Conservation (phyloP, 345 rosid species). For the Hypericum perforatum region DNA sequence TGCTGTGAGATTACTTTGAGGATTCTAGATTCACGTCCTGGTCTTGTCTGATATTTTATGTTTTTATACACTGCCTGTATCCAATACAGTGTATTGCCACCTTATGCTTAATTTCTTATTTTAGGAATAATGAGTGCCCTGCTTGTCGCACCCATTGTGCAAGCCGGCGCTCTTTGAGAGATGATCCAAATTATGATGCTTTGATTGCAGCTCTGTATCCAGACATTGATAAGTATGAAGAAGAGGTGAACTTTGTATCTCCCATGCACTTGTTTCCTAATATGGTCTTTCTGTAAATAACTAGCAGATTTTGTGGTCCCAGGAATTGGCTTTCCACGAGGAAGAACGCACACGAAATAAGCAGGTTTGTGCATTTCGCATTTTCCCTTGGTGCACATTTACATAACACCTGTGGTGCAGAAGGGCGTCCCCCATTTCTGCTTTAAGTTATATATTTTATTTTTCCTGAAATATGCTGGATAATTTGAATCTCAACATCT, state of each 20-base stretch:
- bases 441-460: neutral
- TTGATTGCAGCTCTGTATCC: conserved; percentile 72
- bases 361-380: too few relatives aligned
- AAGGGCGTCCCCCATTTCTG: too few relatives aligned
- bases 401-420: too few relatives aligned
- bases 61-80: conserved; percentile 6
- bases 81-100: too few relatives aligned
- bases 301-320: neutral
- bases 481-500: too few relatives aligned
- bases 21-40: conserved; percentile 4
- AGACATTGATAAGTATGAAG: conserved; percentile 69
- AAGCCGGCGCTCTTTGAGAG: conserved; percentile 92
- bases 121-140: conserved; percentile 96
- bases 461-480: neutral
- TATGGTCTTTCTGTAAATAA: conserved; percentile 9
- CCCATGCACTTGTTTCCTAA: conserved; percentile 1
- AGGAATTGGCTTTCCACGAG: neutral
- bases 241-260: conserved; percentile 41
- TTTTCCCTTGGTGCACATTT: too few relatives aligned
- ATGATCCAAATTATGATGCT: conserved; percentile 87
- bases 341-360: neutral
- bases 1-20: neutral
- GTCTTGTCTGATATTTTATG: conserved; percentile 6
- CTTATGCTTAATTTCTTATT: conserved; percentile 11
- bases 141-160: conserved; percentile 98